These are phyloP conservation scores for Harringtonia aguacate DNA, from an alignment of 2,329 filamentous ascomycete species.

Conservation along the genomic window DNA sequence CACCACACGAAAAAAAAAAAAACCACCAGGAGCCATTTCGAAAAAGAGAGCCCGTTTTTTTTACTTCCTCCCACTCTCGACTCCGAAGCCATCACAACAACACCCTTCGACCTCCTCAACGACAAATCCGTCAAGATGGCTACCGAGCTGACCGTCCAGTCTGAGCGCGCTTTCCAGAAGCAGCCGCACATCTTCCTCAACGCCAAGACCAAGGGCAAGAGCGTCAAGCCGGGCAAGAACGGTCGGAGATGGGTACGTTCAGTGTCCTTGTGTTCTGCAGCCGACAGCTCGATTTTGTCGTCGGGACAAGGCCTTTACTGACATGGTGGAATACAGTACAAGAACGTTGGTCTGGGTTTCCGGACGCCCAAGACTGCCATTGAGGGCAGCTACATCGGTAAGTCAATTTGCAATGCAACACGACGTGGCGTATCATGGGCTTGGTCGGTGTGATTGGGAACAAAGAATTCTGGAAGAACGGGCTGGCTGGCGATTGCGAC, in stretches of 20 bases:
- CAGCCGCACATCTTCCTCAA: slow-evolving; percentile 99
- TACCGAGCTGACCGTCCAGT: slow-evolving; percentile 98
- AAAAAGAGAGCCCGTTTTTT: not conserved
- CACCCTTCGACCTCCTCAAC: slow-evolving; percentile 2
- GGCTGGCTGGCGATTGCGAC: too few relatives aligned
- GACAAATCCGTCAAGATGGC: slow-evolving; percentile 51
- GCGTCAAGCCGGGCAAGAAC: slow-evolving; percentile 78
- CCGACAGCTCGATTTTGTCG: too few relatives aligned
- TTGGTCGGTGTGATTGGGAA: too few relatives aligned
- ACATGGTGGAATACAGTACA: slow-evolving; percentile 49
- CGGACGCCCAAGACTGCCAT: slow-evolving; percentile 97
- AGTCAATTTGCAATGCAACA: slow-evolving; percentile 33
- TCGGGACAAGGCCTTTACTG: too few relatives aligned
- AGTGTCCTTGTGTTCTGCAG: too few relatives aligned
- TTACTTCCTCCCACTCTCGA: slow-evolving; percentile 4
- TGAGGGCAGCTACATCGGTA: slow-evolving; percentile 99
- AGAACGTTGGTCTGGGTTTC: slow-evolving; percentile 99
- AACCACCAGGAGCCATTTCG: too few relatives aligned
- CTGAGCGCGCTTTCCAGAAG: slow-evolving; percentile 99
- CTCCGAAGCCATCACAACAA: slow-evolving; percentile 5
- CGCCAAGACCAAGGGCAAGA: slow-evolving; percentile 83
- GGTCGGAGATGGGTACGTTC: slow-evolving; percentile 57
- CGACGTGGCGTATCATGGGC: too few relatives aligned
- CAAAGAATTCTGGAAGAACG: too few relatives aligned
- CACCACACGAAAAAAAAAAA: slow-evolving; percentile 12